phyloP scores from a whole-genome alignment of 495 filamentous ascomycete genomes.

The Elasticomyces elasticus region DNA sequence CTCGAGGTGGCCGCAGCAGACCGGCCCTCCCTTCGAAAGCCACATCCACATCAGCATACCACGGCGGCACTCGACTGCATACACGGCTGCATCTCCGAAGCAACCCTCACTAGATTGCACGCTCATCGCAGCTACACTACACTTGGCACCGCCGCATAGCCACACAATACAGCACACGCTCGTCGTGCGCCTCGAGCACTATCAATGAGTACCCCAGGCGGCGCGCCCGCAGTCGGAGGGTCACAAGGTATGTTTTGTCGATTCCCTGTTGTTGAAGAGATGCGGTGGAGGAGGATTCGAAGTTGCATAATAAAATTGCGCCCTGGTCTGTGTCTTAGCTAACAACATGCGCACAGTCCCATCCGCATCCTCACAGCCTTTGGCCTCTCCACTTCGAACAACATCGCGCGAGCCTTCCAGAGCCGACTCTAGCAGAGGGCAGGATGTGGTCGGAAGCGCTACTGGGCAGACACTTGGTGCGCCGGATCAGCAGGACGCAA shows the following conservation, averaged over 20 bases:
- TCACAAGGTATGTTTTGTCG: constrained; percentile 7
- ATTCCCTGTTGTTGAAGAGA: background rate
- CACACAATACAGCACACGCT: background rate
- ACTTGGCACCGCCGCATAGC: background rate
- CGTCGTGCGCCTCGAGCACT: constrained; percentile 8
- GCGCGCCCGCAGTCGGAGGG: constrained; percentile 9
- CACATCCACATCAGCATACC: no score
- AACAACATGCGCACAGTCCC: background rate
- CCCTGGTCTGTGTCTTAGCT: background rate
- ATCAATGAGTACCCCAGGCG: constrained; percentile 17
- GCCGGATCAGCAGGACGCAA: constrained; percentile 39
- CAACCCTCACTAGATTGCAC: no score
- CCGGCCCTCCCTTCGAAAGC: no score
- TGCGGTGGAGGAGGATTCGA: background rate
- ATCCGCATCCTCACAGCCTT: constrained; percentile 1
- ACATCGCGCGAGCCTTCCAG: constrained; percentile 8
- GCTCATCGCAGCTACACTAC: constrained; percentile 1
- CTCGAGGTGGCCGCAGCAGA: no score
- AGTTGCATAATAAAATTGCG: background rate
- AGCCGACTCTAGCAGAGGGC: constrained; percentile 6
- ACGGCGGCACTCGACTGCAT: no score
- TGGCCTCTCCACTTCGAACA: constrained; percentile 3
- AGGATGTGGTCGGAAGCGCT: background rate
- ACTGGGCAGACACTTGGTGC: constrained; percentile 3
- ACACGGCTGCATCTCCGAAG: no score